These are phyloP conservation scores for Diddensiella transvaalensis DNA, from an alignment of 805 yeast species.

Conservation along the genomic window DNA sequence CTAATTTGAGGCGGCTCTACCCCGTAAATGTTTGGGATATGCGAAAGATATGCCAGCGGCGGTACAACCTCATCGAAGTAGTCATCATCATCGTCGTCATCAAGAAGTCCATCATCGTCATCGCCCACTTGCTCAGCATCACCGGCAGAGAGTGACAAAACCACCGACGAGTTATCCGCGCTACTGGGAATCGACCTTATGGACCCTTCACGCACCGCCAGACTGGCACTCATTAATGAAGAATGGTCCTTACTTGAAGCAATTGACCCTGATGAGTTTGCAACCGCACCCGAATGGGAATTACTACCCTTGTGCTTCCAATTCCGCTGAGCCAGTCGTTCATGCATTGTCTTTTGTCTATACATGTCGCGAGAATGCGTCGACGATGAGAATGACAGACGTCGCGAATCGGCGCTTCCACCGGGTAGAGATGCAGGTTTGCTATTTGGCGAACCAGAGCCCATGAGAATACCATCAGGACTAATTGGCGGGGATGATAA, in stretches of 20 bases:
- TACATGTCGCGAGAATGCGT: background rate
- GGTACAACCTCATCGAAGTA: constrained; percentile 15
- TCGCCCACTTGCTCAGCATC: background rate
- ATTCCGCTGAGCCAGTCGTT: background rate
- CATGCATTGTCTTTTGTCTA: constrained; percentile 2
- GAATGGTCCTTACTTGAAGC: background rate
- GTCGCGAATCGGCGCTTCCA: background rate
- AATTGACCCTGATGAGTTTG: background rate
- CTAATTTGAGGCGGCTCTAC: constrained; percentile 22
- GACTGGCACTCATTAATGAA: background rate
- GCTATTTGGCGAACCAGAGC: background rate
- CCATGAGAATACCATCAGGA: background rate
- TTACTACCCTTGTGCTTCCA: constrained; percentile 5
- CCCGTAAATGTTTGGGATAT: constrained; percentile 26
- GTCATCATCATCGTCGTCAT: constrained; percentile 7
- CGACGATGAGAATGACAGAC: constrained; percentile 2
- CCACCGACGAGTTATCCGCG: background rate
- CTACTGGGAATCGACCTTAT: background rate
- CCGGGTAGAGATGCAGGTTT: background rate
- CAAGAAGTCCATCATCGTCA: constrained; percentile 3
- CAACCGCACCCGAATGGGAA: background rate
- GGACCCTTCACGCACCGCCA: background rate
- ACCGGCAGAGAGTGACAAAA: background rate
- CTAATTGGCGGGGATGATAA: background rate
- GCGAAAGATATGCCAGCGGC: constrained; percentile 20